phyloP scores from a whole-genome alignment of 371 early-diverging fungal genomes.

The Mortierella sp. region DNA sequence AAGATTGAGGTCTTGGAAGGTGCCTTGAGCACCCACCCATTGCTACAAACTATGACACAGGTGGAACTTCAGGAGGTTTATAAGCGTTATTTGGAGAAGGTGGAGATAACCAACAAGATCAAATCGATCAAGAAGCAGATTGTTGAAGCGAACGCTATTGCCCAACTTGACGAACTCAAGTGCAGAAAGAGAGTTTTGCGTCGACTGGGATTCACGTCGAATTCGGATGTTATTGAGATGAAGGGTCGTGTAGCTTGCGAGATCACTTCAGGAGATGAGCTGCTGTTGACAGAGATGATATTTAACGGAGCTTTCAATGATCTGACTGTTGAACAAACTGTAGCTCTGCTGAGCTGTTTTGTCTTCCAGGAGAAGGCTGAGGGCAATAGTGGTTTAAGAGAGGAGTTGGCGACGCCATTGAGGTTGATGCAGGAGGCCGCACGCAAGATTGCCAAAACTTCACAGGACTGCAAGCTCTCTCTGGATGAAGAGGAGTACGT shows the following conservation, averaged over 20 bases:
- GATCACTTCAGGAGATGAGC: constrained; percentile 97
- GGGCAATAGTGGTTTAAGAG: constrained; percentile 62
- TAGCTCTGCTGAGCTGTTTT: constrained; percentile 95
- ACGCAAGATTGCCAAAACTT: constrained; percentile 87
- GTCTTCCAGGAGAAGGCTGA: constrained; percentile 91
- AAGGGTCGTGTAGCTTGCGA: constrained; percentile 99
- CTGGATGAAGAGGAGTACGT: constrained; percentile 86
- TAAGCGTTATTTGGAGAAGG: constrained; percentile 75
- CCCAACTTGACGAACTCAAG: constrained; percentile 95
- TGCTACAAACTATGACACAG: constrained; percentile 58
- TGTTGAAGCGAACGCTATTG: constrained; percentile 81
- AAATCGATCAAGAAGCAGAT: constrained; percentile 79
- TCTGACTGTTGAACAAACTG: constrained; percentile 90
- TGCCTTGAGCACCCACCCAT: constrained; percentile 70
- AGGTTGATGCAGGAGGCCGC: constrained; percentile 91
- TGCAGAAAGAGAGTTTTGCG: constrained; percentile 91
- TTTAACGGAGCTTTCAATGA: constrained; percentile 98
- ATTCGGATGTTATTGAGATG: constrained; percentile 91
- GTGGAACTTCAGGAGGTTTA: constrained; percentile 70
- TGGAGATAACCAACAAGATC: constrained; percentile 66
- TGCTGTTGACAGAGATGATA: constrained; percentile 99
- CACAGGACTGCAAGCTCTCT: constrained; percentile 89
- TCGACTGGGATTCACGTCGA: constrained; percentile 87
- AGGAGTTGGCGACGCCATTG: constrained; percentile 86
- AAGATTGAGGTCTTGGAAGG: constrained; percentile 82